These are phyloP conservation scores for Kwoniella shivajii DNA, from an alignment of 1,284 basidiomycete species.

Conservation along the genomic window DNA sequence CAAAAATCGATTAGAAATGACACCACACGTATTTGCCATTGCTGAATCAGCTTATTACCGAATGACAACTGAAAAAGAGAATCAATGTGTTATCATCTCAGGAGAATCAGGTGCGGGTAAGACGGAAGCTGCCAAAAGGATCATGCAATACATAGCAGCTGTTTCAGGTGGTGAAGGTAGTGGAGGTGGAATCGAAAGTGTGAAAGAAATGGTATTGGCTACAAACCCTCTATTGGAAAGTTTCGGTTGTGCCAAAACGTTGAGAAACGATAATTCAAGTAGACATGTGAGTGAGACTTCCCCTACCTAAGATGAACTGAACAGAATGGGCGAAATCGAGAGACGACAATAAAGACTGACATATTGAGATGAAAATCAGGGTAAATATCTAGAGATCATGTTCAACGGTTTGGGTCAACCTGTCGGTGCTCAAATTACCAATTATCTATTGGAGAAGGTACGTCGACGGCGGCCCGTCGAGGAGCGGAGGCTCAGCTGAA, in stretches of 20 bases:
- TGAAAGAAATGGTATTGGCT: conserved; percentile 99
- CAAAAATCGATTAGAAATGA: conserved; percentile 97
- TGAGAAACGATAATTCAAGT: conserved; percentile 98
- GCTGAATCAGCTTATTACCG: conserved; percentile 98
- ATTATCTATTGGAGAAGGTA: conserved; percentile 93
- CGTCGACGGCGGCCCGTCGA: conserved; percentile 18
- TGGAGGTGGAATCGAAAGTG: conserved; percentile 72
- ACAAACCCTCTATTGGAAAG: conserved; percentile 97
- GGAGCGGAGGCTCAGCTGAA: background rate
- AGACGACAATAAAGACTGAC: too few relatives aligned
- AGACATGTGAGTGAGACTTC: conserved; percentile 71
- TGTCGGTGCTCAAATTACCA: conserved; percentile 96
- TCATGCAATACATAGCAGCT: conserved; percentile 99
- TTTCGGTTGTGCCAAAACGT: conserved; percentile 98
- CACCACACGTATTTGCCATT: conserved; percentile 96
- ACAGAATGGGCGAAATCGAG: background rate
- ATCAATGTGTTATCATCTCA: conserved; percentile 99
- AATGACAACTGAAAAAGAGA: conserved; percentile 99
- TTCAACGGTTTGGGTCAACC: conserved; percentile 92
- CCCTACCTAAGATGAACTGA: background rate
- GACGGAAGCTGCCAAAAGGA: conserved; percentile 95
- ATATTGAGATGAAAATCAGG: conserved; percentile 62
- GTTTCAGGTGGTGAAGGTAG: conserved; percentile 73
- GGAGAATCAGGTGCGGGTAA: conserved; percentile 98
- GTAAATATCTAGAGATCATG: conserved; percentile 99